Percentiles rank a stretch among this genome's conserved stretches.
phyloP scores from a whole-genome alignment of 352 stramenopile species.

The Blastocystis sp. region DNA sequence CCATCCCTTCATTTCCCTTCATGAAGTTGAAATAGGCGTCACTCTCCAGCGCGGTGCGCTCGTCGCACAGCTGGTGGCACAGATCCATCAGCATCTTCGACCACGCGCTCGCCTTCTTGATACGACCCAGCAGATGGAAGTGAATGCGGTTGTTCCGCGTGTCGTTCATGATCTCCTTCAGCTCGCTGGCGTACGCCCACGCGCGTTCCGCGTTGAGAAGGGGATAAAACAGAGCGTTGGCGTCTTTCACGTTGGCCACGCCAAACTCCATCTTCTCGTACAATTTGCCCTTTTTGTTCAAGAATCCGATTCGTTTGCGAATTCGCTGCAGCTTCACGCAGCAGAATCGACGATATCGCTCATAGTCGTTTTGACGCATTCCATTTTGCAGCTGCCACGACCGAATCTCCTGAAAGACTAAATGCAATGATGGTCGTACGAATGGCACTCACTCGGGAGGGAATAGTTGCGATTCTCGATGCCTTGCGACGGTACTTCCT shows the following conservation, averaged over 20 bases:
- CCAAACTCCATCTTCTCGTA: conserved; percentile 47
- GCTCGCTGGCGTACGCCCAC: conserved; percentile 43
- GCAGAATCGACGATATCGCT: conserved; percentile 59
- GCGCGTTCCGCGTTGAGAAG: conserved; percentile 50
- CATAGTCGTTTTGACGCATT: conserved; percentile 59
- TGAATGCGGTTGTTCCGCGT: conserved; percentile 26
- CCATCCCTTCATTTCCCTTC: conserved; percentile 41
- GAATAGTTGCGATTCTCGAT: conserved; percentile 44
- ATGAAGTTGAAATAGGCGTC: conserved; percentile 56
- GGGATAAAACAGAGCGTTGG: conserved; percentile 51
- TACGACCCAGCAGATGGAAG: conserved; percentile 51
- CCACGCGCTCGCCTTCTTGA: conserved; percentile 38
- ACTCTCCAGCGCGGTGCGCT: conserved; percentile 31
- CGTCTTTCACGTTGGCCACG: conserved; percentile 24
- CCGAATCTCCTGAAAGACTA: conserved; percentile 41
- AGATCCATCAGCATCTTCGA: conserved; percentile 21
- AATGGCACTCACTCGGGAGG: background rate
- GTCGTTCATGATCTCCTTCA: conserved; percentile 39
- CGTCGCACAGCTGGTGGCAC: conserved; percentile 26
- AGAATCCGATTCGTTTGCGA: conserved; percentile 53
- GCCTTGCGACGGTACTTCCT: background rate
- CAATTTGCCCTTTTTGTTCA: conserved; percentile 39
- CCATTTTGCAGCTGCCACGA: conserved; percentile 65
- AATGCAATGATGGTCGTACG: too few relatives aligned
- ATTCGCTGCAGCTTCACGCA: conserved; percentile 22